Evolutionary conservation across 2,329 filamentous ascomycete species (phyloP), one percentile per base, ranked within the genome.

Genomic region (Emmonsiellopsis sp.): DNA sequence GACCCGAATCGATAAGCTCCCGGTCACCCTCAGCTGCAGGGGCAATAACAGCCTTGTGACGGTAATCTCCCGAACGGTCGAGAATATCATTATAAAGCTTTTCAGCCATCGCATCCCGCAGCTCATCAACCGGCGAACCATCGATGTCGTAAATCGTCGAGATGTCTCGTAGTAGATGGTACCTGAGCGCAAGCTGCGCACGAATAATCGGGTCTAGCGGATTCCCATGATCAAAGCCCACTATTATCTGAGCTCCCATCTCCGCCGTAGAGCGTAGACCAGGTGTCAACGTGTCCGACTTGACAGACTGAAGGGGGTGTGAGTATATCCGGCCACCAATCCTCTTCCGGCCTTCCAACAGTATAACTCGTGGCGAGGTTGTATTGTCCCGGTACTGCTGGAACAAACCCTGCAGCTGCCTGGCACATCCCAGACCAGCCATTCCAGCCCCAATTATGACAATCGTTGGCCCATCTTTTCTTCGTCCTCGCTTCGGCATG

Each of bases 171-270:
- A 98, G 76, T 26, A 86, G 78, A 68, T 96, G 89, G 66, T 95
- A 96, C 13, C 84, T 84, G 16, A 98, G 79, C 30, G 86, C 87
- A 48, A 98, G 79, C 70, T 98, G 94, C 13, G 89, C 91, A 60
- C 93, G 85, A 54, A 98, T 84, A 55, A 98, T 83, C 48, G 91
- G 82, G 66, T 96, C 94, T 61, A 98, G 74, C 5, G 93, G 93
- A 62, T 98, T 98, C 15, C 94, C 94, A 59, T 89, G 83, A 60
- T 97, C 90, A 67, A 97, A 98, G 0, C 93, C 93, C 35, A 94
- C 96, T 57, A 98, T 90, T 56, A 98, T 97, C 78, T 98, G 95
- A 53, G 92, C 93, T 31, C 93, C 93, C 84, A 96, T 94, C 68
- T 98, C 93, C 34, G 89, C 93, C 16, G 91, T 97, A 64, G 86